These are phyloP conservation scores for Hansenula lynferdii DNA, from an alignment of 1,139 yeast species.

Conservation along the genomic window DNA sequence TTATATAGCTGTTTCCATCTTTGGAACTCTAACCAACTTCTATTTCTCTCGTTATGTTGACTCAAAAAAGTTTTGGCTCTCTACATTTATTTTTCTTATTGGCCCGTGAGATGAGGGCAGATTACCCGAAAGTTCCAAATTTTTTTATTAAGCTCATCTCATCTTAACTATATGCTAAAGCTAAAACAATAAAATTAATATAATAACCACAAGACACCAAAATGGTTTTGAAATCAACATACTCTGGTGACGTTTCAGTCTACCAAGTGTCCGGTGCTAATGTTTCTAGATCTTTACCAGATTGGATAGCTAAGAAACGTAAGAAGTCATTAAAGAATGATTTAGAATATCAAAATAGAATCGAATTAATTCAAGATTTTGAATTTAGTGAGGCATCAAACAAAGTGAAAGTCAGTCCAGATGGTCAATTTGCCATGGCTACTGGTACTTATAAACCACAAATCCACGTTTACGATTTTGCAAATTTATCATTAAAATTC, in stretches of 20 bases:
- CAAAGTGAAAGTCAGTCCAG: slow-evolving; percentile 76
- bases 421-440: slow-evolving; percentile 94
- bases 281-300: slow-evolving; percentile 87
- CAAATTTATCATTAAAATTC: slow-evolving; percentile 83
- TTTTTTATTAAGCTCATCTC: too few relatives aligned
- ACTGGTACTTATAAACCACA: slow-evolving; percentile 99
- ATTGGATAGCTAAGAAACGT: slow-evolving; percentile 94
- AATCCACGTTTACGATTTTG: slow-evolving; percentile 92
- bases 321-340: slow-evolving; percentile 84
- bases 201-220: background rate
- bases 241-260: slow-evolving; percentile 86
- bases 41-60: too few relatives aligned
- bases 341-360: slow-evolving; percentile 79
- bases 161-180: too few relatives aligned
- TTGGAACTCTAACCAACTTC: too few relatives aligned
- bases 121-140: too few relatives aligned
- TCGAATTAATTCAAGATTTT: slow-evolving; percentile 91
- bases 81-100: too few relatives aligned
- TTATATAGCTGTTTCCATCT: too few relatives aligned
- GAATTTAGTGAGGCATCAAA: slow-evolving; percentile 97
- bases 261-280: slow-evolving; percentile 95
- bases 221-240: slow-evolving; percentile 75
- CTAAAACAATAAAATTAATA: too few relatives aligned
- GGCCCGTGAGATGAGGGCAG: too few relatives aligned
- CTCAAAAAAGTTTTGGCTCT: too few relatives aligned